Conservation (phyloP, 345 rosid genomes). For the Mercurialis annua region DNA sequence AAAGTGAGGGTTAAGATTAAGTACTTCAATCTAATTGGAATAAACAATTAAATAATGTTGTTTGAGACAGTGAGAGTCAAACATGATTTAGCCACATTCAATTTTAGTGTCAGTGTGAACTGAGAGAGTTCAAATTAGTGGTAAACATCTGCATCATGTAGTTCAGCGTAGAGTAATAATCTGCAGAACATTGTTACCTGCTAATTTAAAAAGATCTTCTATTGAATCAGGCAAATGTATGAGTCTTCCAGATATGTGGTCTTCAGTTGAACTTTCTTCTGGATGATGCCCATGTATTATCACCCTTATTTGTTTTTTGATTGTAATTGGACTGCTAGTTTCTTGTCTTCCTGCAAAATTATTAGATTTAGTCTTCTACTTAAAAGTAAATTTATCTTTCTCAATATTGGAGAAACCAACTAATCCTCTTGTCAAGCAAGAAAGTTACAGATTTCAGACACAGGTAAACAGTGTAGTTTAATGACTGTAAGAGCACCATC, state of each 20-base stretch:
- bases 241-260: conserved; percentile 50
- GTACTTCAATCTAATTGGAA: too few relatives aligned
- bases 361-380: background rate
- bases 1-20: too few relatives aligned
- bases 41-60: background rate
- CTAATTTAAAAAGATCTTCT: conserved; percentile 59
- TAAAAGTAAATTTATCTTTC: background rate
- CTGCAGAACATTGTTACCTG: conserved; percentile 46
- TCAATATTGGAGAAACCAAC: background rate
- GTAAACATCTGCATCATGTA: background rate
- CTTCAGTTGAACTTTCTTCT: conserved; percentile 31
- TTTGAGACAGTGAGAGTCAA: background rate
- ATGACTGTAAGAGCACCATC: background rate
- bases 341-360: conserved; percentile 40
- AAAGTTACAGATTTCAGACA: background rate
- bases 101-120: background rate
- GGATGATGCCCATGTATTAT: conserved; percentile 76
- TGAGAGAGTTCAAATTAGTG: too few relatives aligned
- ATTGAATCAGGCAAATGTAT: conserved; percentile 65
- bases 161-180: conserved; percentile 2
- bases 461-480: background rate
- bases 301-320: conserved; percentile 45
- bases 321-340: conserved; percentile 26
- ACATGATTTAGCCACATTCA: background rate
- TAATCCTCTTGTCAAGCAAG: background rate